Base-by-base conservation (phyloP, 345 rosid species). In the Rubroshorea leprosula region DNA sequence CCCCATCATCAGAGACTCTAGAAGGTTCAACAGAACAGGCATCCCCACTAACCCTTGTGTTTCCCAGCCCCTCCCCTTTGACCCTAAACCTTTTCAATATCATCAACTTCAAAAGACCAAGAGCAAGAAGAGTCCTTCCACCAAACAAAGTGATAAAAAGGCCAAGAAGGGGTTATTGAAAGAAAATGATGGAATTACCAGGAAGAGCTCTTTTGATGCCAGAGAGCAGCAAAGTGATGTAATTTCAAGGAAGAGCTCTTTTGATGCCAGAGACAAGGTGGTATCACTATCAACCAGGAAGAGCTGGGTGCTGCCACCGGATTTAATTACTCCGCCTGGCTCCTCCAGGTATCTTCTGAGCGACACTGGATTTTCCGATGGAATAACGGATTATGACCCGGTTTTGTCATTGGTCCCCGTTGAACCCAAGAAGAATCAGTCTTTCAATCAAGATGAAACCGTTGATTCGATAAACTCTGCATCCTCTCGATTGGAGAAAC, bases 311-410 rank as follows among this genome's bases (percentile, higher is more conserved):
- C 68, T 68, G 65, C 70, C 65, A 11, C 46, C 68, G 29, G 58
- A 73, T 60, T 72, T 78, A 20, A 21, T 65, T 49, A 80, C 89
- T 8, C 96, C 97, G n/a, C 72, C 77, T 45, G 89, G 81, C 35
- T 90, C 96, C 5, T 62, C 96, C 0, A 83, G 96, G 71, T 80
- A 76, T 73, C 89, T 85, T 23, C 65, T 87, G 64, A 71, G 87
- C 35, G 87, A 83, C 39, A 26, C 74, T 10, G 63, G 27, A 15
- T 49, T 62, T 61, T 51, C 63, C 8, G 68, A 78, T 60, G 84
- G 81, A 25, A 60, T 74, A 1, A 5, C 71, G 19, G 91, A 69
- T 67, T 58, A 61, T 51, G 83, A 80, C 24, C 80, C 77, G 4
- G 78, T 58, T 68, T 66, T 76, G 24, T 58, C 64, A 17, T 58